Base-by-base conservation (phyloP, 495 filamentous ascomycete genomes). In the Penicillium fimorum region DNA sequence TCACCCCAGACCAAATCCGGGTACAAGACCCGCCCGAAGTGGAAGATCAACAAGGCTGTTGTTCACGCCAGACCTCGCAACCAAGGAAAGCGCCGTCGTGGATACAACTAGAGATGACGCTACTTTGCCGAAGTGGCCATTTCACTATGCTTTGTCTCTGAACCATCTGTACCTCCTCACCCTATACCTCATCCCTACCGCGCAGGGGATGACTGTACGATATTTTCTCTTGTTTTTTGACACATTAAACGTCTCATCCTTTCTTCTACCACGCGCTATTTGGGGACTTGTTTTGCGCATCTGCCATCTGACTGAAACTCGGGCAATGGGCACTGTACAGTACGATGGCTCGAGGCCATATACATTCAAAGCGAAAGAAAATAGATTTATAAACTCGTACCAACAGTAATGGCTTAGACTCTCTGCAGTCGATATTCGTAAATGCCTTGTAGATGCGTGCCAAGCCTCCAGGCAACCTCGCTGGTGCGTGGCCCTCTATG, bases 11-110 rank as follows among this genome's bases (percentile, higher is more conserved):
- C 94, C 69, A 98, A 98, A 84, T 87, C 88, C 62, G 94, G 94
- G 40, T 97, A 89, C 83, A 98, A 97, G 81, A 98, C 94, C 50
- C 84, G 94, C 57, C 84, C 83, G 57, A 82, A 82, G 65, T 78
- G 80, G 73, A 94, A 92, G 58, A 66, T 87, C 70, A 92, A 93
- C 77, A 90, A 86, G 68, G 90, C 84, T 67, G 87, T 95, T 49
- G 87, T 95, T 44, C 82, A 83, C 24, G 79, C 87, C 40, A 82
- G 90, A 55, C 79, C 80, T 50, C 83, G 90, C 59, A 92, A 91
- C 75, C 87, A 90, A 71, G 89, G 88, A 68, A 88, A 88, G 76
- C 75, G 76, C 55, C 75, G 76, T 59, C 75, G 76, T 67, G 75
- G 75, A 50, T 76, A 77, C 62, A 74, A 72, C 57, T 79, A 74